Evolutionary conservation across 257 asterid species (phyloP).

Genomic region (Cinchona pubescens): DNA sequence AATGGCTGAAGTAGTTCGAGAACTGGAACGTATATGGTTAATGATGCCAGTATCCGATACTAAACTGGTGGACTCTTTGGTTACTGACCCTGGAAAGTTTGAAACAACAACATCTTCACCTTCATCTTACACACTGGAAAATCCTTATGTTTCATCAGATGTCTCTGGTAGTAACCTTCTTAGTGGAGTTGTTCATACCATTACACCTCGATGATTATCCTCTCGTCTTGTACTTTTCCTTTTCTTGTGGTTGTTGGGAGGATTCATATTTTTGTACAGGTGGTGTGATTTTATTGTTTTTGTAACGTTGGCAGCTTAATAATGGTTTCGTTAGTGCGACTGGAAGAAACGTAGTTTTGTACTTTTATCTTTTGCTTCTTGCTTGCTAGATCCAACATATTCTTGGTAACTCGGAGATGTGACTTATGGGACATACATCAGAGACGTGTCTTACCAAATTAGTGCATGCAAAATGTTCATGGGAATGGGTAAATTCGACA

Average conservation of each 20-base stretch:
- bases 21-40: conserved; percentile 25
- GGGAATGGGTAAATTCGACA: too few relatives aligned
- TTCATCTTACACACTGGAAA: conserved; percentile 23
- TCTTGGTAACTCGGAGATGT: too few relatives aligned
- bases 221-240: too few relatives aligned
- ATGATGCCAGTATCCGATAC: conserved; percentile 32
- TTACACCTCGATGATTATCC: conserved; percentile 27
- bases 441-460: too few relatives aligned
- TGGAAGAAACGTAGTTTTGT: too few relatives aligned
- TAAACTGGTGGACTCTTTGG: conserved; percentile 10
- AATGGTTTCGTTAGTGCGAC: neutral
- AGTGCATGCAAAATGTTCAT: too few relatives aligned
- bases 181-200: conserved; percentile 35
- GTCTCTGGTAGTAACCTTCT: conserved; percentile 32
- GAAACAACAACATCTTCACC: conserved; percentile 7
- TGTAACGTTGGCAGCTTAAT: neutral
- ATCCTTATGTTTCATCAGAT: conserved; percentile 27
- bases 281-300: neutral
- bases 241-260: neutral
- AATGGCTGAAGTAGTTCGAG: conserved; percentile 39
- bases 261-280: conserved; percentile 7
- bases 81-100: conserved; percentile 21
- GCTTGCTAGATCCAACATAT: too few relatives aligned
- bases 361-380: too few relatives aligned
- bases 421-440: too few relatives aligned